Conservation (phyloP, 306 rosid species). For the Abrus precatorius region DNA sequence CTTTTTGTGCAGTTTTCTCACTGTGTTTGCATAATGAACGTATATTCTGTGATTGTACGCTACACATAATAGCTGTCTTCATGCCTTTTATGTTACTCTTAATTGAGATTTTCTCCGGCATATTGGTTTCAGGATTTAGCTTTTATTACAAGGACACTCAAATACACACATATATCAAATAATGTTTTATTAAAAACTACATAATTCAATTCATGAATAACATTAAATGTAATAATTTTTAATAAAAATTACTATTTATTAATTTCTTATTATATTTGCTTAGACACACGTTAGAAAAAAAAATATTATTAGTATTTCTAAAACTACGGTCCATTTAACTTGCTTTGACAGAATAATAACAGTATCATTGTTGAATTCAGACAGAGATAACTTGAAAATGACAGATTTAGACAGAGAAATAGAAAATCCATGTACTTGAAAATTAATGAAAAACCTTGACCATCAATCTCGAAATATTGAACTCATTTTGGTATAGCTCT, state of each 20-base stretch:
- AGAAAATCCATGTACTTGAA: background rate
- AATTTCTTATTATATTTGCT: too few relatives aligned
- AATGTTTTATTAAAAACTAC: too few relatives aligned
- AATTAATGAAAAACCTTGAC: background rate
- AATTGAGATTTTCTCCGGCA: background rate
- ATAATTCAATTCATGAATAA: too few relatives aligned
- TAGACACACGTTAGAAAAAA: too few relatives aligned
- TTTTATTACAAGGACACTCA: background rate
- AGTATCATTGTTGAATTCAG: background rate
- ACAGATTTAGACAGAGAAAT: slow-evolving; percentile 3
- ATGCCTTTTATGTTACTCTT: background rate
- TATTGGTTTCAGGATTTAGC: background rate
- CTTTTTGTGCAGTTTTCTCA: background rate
- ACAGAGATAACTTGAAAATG: background rate
- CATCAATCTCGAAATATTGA: slow-evolving; percentile 7
- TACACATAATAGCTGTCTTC: background rate
- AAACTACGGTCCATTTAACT: background rate
- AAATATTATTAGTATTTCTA: background rate
- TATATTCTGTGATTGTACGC: background rate
- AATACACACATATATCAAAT: too few relatives aligned
- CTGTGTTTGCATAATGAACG: background rate
- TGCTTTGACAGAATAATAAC: background rate
- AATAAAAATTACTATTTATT: too few relatives aligned
- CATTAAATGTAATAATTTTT: too few relatives aligned
- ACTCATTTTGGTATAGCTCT: background rate